Percentiles rank a stretch among this genome's conserved stretches.
Conservation (phyloP, 176 grass and related monocot species). For the Hsuehochloa calcarea region DNA sequence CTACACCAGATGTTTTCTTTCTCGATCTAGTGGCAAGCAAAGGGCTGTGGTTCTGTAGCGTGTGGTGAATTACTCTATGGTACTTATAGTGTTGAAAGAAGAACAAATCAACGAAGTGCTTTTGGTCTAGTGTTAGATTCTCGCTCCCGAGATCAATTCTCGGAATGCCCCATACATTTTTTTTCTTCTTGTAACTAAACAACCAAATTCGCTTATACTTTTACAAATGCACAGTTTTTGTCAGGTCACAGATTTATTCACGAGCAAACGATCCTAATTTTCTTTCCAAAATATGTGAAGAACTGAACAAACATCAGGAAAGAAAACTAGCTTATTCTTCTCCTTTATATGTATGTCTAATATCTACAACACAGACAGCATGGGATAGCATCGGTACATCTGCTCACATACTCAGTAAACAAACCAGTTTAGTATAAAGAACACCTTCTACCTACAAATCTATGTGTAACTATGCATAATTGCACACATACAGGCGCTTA, state of each 20-base stretch:
- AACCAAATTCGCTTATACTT: background rate
- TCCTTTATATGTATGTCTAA: background rate
- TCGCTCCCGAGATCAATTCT: constrained; percentile 99
- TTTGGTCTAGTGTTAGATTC: constrained; percentile 98
- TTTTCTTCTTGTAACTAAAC: background rate
- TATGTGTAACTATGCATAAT: background rate
- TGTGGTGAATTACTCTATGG: too few relatives aligned
- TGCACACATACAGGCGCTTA: background rate
- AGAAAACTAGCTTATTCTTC: background rate
- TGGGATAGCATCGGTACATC: background rate
- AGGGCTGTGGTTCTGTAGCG: too few relatives aligned
- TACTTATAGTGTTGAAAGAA: too few relatives aligned
- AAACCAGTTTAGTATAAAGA: background rate
- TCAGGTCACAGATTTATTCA: background rate
- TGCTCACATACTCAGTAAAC: background rate
- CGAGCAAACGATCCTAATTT: background rate
- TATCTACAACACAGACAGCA: background rate
- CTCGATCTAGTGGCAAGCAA: too few relatives aligned
- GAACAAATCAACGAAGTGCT: constrained; percentile 34
- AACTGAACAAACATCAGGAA: background rate
- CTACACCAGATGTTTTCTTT: too few relatives aligned
- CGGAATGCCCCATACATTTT: constrained; percentile 56
- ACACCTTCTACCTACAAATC: background rate
- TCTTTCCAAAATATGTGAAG: background rate
- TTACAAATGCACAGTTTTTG: background rate